Evolutionary conservation across 768 basidiomycete genomes (phyloP).

Genomic region (Coprinopsis cinerea): DNA sequence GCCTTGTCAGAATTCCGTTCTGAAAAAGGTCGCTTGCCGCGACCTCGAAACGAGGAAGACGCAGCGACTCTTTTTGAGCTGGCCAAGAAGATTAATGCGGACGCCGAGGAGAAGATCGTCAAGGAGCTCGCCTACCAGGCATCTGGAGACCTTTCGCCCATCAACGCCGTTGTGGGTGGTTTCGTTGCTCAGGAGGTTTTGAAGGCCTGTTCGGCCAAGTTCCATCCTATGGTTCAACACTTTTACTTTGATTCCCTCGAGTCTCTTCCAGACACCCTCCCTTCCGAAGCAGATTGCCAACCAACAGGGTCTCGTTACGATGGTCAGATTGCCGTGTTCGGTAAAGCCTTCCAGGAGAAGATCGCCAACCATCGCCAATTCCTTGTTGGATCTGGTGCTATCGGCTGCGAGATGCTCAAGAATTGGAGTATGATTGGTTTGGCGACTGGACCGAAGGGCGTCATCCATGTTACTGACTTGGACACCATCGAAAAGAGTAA

Average conservation of each 20-base stretch:
- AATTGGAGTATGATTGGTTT: slow-evolving; percentile 99
- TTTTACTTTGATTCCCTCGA: slow-evolving; percentile 98
- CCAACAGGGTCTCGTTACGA: slow-evolving; percentile 86
- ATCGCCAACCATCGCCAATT: slow-evolving; percentile 88
- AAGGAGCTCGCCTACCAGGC: slow-evolving; percentile 90
- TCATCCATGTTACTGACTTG: slow-evolving; percentile 91
- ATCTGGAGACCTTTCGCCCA: slow-evolving; percentile 80
- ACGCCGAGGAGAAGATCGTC: slow-evolving; percentile 76
- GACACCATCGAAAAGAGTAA: slow-evolving; percentile 99
- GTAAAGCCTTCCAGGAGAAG: slow-evolving; percentile 87
- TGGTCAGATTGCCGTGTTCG: slow-evolving; percentile 93
- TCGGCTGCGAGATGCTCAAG: slow-evolving; percentile 99
- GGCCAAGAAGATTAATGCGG: slow-evolving; percentile 71
- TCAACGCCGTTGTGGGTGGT: slow-evolving; percentile 91
- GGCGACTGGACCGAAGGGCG: slow-evolving; percentile 69
- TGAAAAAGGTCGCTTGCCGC: slow-evolving; percentile 64
- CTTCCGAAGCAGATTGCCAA: slow-evolving; percentile 78
- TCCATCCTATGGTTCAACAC: slow-evolving; percentile 92
- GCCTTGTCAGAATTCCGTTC: slow-evolving; percentile 77
- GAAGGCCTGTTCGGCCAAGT: slow-evolving; percentile 96
- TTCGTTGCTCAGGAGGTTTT: slow-evolving; percentile 98
- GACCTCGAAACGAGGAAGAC: slow-evolving; percentile 78
- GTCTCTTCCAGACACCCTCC: slow-evolving; percentile 72
- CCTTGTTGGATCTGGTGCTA: slow-evolving; percentile 97
- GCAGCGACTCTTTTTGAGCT: slow-evolving; percentile 65